Evolutionary conservation across 768 basidiomycete species (phyloP), one percentile per base, ranked within the genome.

Genomic region (Lactarius vividus): DNA sequence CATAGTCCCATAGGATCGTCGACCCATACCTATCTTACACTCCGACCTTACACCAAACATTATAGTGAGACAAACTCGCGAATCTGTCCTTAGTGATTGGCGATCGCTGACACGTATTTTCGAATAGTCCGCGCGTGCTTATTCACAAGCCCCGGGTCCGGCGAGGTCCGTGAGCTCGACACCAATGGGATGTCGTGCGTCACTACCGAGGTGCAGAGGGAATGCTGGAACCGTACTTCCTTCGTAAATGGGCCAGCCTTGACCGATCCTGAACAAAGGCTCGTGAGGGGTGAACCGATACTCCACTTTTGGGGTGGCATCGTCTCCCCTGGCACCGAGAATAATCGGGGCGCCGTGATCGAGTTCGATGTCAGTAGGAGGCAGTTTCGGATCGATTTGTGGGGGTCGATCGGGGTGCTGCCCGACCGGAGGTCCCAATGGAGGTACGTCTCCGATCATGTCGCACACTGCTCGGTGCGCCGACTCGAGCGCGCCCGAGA

Each of bases 401-500:
- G 18, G 18, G 20, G 10, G 28, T 18, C 4, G 29, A 11, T 55
- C 29, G 28, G 54, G 31, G 10, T 33, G 31, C 20, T 20, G 18
- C 29, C 18, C 54, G 18, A n/a, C 18, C 3, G 18, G 29, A 55
- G 10, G 18, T 3, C 3, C 7, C 20, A 55, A 55, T n/a, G 31
- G 18, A 20, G 54, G 31, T 20, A 55, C 54, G 18, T 20, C 3
- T 55, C 54, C 54, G 31, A 55, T 55, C 54, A 55, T 55, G 10
- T 55, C 16, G 54, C 29, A 18, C 16, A 55, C 54, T n/a, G 54
- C 54, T 6, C n/a, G 3, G 54, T 55, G 54, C 0, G 8, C 54
- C 18, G 69, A 70, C 61, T 62, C 71, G 37, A 72, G 55, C 16
- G 73, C 74, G 10, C 73, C 73, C 10, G 74, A 58, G 57, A 74